phyloP scores from a whole-genome alignment of 2,329 filamentous ascomycete genomes.

The Phialocephala subalpina region DNA sequence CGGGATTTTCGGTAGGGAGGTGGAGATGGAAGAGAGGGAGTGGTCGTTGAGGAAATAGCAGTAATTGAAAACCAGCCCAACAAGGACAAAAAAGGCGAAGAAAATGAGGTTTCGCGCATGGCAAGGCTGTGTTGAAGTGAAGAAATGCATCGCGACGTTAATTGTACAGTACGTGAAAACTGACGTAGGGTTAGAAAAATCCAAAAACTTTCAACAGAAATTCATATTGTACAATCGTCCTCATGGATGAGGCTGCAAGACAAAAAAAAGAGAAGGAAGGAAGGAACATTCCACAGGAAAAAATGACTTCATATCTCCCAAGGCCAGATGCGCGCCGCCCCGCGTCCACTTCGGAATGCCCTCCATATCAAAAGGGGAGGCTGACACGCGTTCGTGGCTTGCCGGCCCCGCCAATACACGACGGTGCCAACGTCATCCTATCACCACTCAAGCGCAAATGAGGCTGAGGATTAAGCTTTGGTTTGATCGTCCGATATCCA shows the following conservation, averaged over 20 bases:
- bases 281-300: background rate
- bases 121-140: background rate
- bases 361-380: too few species aligned
- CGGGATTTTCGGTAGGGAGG: background rate
- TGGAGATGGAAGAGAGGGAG: background rate
- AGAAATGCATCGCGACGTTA: background rate
- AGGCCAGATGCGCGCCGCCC: background rate
- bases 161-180: background rate
- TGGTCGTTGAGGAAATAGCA: conserved; percentile 10
- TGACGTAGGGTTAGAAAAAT: background rate
- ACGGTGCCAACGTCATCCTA: too few species aligned
- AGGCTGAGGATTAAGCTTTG: too few species aligned
- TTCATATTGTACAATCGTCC: background rate
- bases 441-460: too few species aligned
- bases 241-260: background rate
- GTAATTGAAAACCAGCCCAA: conserved; percentile 11
- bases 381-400: too few species aligned
- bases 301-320: background rate
- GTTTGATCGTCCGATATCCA: too few species aligned
- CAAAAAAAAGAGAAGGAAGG: background rate
- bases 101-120: conserved; percentile 1
- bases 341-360: background rate
- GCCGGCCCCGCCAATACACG: too few species aligned
- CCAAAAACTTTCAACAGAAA: background rate
- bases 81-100: background rate